Conservation (phyloP, 305 asterid species). For the Solanum hybrid region DNA sequence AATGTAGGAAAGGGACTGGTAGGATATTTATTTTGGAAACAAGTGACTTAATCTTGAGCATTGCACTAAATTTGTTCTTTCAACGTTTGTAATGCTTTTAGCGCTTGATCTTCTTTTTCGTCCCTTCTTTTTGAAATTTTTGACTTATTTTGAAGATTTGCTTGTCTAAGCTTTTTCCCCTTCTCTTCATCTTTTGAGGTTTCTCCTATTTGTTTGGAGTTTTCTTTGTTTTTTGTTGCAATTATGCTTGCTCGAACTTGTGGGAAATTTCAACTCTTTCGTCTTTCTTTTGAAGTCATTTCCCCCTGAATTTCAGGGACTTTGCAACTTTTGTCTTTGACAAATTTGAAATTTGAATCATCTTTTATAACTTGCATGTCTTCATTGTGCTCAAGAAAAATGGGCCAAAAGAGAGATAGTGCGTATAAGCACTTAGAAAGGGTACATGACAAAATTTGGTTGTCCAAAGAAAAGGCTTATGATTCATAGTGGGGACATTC, state of each 20-base stretch:
- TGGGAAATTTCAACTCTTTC: neutral
- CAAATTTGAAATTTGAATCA: neutral
- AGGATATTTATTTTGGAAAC: neutral
- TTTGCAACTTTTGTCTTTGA: neutral
- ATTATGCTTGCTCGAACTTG: neutral
- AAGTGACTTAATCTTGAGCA: neutral
- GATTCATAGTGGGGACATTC: neutral
- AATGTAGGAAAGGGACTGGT: neutral
- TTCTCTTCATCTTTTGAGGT: neutral
- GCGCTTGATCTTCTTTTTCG: neutral
- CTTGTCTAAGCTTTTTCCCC: too few relatives aligned
- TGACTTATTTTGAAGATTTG: too few relatives aligned
- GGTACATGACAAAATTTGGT: neutral
- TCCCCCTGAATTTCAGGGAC: neutral
- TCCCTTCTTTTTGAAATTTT: too few relatives aligned
- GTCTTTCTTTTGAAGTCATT: neutral
- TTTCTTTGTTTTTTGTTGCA: neutral
- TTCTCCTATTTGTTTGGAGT: neutral
- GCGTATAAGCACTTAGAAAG: neutral
- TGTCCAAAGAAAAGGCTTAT: neutral
- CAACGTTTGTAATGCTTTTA: neutral
- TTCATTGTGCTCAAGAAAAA: neutral
- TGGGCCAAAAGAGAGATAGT: neutral
- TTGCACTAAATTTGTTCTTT: neutral
- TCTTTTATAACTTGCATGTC: neutral